Percentiles rank a stretch among this genome's conserved stretches.
Conservation (phyloP, 176 grass and related monocot species). For the Avena eriantha region DNA sequence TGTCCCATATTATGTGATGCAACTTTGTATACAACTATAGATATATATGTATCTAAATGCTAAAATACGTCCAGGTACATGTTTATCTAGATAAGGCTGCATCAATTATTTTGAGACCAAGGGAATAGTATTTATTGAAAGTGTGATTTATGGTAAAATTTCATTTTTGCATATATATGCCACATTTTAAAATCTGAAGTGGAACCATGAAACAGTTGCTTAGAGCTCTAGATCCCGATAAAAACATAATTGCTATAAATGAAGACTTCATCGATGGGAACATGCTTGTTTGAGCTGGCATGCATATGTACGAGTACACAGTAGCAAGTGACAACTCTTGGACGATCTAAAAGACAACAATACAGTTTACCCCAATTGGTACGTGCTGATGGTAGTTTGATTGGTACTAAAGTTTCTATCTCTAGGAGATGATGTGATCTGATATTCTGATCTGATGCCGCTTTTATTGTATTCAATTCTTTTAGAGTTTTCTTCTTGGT, state of each 20-base stretch:
- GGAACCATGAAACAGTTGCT: not conserved
- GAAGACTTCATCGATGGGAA: not conserved
- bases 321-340: not conserved
- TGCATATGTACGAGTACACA: not conserved
- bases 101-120: no score
- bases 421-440: no score
- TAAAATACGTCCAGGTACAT: no score
- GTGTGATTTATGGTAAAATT: not conserved
- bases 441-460: not conserved
- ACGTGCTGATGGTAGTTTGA: no score
- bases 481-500: constrained; percentile 21
- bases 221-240: not conserved
- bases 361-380: not conserved
- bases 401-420: no score
- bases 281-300: not conserved
- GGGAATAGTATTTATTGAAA: not conserved
- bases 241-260: not conserved
- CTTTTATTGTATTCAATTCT: constrained; percentile 6
- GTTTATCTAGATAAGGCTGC: no score
- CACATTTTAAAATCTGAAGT: not conserved
- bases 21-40: not conserved
- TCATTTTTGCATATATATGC: not conserved
- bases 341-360: constrained; percentile 23
- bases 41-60: no score
- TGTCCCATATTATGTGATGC: no score